A percentile compares a stretch with the other conserved stretches of the same genome.
phyloP scores from a whole-genome alignment of 148 eudicot genomes.

The Nepenthes gracilis region DNA sequence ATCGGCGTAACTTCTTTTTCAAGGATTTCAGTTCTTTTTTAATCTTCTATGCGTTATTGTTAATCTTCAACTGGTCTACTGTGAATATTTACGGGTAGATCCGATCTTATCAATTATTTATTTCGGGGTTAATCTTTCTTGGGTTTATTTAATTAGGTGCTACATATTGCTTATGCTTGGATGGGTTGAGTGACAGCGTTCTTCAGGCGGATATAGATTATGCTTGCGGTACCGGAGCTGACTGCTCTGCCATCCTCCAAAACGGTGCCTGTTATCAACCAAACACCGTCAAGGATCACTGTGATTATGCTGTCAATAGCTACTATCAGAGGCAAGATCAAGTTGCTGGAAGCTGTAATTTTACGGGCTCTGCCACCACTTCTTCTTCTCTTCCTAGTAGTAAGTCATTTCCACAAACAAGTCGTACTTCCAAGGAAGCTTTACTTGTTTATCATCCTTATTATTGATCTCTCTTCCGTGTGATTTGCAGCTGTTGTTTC shows the following conservation, averaged over 20 bases:
- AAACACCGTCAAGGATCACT: slow-evolving; percentile 45
- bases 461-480: slow-evolving; percentile 1
- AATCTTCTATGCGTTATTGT: neutral
- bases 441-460: neutral
- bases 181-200: slow-evolving; percentile 23
- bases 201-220: slow-evolving; percentile 57
- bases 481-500: slow-evolving; percentile 33
- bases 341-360: slow-evolving; percentile 41
- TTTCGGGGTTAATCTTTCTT: neutral
- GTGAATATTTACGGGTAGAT: no score
- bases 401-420: slow-evolving; percentile 10
- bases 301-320: slow-evolving; percentile 73
- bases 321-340: slow-evolving; percentile 52
- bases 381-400: slow-evolving; percentile 25
- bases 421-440: neutral
- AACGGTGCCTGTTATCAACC: slow-evolving; percentile 52
- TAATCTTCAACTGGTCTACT: no score
- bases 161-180: slow-evolving; percentile 55
- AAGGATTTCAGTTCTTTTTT: neutral
- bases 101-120: no score
- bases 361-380: slow-evolving; percentile 37
- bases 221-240: slow-evolving; percentile 76
- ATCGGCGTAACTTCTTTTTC: no score
- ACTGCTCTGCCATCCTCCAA: slow-evolving; percentile 33
- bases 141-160: slow-evolving; percentile 27